phyloP scores from a whole-genome alignment of 2,329 filamentous ascomycete genomes.

The Neophaeococcomyces aloes region DNA sequence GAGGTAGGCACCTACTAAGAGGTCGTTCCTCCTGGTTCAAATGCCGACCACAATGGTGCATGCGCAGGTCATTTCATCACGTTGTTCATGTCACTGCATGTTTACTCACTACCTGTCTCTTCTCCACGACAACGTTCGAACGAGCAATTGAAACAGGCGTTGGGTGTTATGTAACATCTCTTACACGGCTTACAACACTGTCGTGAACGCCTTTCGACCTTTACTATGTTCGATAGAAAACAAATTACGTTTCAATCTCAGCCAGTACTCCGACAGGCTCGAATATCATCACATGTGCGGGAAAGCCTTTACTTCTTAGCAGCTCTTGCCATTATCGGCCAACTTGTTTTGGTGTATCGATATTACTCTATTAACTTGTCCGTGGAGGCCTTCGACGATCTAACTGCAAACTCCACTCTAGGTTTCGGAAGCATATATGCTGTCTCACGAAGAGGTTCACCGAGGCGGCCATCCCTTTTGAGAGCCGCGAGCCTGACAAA shows the following conservation, averaged over 20 bases:
- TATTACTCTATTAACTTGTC: slow-evolving; percentile 1
- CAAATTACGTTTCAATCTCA: not conserved
- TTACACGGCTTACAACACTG: not conserved
- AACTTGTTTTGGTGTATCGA: not conserved
- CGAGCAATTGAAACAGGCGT: not conserved
- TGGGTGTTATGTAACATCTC: not conserved
- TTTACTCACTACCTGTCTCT: too few species aligned
- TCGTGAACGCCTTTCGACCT: not conserved
- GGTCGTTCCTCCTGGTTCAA: too few species aligned
- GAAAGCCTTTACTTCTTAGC: slow-evolving; percentile 1
- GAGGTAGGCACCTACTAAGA: too few species aligned
- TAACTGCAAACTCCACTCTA: slow-evolving; percentile 3
- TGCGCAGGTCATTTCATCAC: too few species aligned
- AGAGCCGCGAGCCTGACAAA: slow-evolving; percentile 28
- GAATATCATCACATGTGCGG: slow-evolving; percentile 1
- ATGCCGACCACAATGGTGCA: too few species aligned
- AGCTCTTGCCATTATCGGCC: slow-evolving; percentile 1
- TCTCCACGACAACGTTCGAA: too few species aligned
- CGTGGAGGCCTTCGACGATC: not conserved
- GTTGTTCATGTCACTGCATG: too few species aligned
- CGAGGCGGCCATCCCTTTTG: slow-evolving; percentile 16
- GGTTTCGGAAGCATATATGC: slow-evolving; percentile 7
- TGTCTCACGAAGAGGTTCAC: slow-evolving; percentile 4
- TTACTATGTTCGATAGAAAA: slow-evolving; percentile 1
- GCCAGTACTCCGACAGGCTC: slow-evolving; percentile 2